A percentile compares a stretch with the other conserved stretches of the same genome.
Evolutionary conservation across 176 grass and related monocot genomes (phyloP).

Genomic region (Elymus sibiricus): DNA sequence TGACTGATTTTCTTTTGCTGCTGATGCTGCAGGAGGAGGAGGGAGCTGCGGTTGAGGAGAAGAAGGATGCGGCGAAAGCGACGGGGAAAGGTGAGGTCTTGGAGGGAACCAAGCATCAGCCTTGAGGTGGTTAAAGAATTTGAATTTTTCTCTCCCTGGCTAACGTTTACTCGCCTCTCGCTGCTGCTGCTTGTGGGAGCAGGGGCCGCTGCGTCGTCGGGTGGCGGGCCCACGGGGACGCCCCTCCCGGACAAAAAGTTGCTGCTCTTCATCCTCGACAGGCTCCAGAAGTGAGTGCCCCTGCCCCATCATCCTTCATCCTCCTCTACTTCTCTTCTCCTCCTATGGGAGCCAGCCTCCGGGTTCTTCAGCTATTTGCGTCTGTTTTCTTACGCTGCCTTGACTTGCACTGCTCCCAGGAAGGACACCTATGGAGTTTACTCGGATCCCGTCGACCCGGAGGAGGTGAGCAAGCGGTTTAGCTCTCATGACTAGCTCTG

Average conservation of each 20-base stretch:
- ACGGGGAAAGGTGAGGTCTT: slow-evolving; percentile 55
- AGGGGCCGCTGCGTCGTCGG: slow-evolving; percentile 45
- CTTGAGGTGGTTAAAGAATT: slow-evolving; percentile 44
- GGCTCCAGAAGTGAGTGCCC: slow-evolving; percentile 73
- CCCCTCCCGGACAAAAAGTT: slow-evolving; percentile 66
- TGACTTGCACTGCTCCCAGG: slow-evolving; percentile 40
- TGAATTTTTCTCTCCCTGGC: slow-evolving; percentile 29
- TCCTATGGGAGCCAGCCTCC: too few species aligned
- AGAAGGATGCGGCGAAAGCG: slow-evolving; percentile 52
- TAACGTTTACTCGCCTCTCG: slow-evolving; percentile 33
- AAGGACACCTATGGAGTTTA: slow-evolving; percentile 76
- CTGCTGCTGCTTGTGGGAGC: slow-evolving; percentile 32
- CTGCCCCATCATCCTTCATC: slow-evolving; percentile 45
- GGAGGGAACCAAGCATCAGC: slow-evolving; percentile 54
- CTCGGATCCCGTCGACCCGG: slow-evolving; percentile 61
- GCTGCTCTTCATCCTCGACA: slow-evolving; percentile 65
- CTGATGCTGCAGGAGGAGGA: slow-evolving; percentile 15
- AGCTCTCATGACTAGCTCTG: neutral
- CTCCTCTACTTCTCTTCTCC: slow-evolving; percentile 7
- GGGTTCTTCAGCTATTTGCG: slow-evolving; percentile 1
- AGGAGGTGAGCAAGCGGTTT: slow-evolving; percentile 51
- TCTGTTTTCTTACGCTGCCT: neutral
- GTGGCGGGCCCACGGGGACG: slow-evolving; percentile 52
- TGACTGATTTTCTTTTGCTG: slow-evolving; percentile 28
- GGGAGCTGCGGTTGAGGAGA: neutral